Conservation (phyloP, 2,329 filamentous ascomycete species). For the Chaetomium globosum region DNA sequence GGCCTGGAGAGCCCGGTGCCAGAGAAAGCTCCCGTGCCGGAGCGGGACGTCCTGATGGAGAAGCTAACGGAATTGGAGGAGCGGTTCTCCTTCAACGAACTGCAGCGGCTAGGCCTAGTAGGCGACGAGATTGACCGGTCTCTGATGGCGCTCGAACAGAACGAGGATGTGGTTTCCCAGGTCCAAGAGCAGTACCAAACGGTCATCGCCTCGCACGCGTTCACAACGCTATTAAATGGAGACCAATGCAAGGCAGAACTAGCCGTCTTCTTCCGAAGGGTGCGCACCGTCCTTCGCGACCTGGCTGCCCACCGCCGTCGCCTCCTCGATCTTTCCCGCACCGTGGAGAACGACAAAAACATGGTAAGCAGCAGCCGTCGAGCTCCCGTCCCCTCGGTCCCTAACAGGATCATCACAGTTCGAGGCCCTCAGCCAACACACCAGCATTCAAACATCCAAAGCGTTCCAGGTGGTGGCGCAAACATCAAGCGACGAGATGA, state of each 20-base stretch:
- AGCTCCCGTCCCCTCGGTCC: not conserved
- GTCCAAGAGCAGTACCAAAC: slow-evolving; percentile 8
- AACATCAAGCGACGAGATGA: slow-evolving; percentile 10
- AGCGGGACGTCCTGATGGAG: not conserved
- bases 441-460: slow-evolving; percentile 13
- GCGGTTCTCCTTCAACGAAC: slow-evolving; percentile 6
- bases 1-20: not conserved
- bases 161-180: not conserved
- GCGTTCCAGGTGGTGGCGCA: slow-evolving; percentile 16
- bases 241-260: not conserved
- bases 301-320: slow-evolving; percentile 1
- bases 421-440: slow-evolving; percentile 13
- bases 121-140: slow-evolving; percentile 4
- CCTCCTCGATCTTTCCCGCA: not conserved
- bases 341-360: slow-evolving; percentile 3
- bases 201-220: slow-evolving; percentile 6
- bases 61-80: not conserved
- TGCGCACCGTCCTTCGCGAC: not conserved
- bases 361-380: not conserved
- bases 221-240: not conserved
- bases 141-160: slow-evolving; percentile 1
- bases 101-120: not conserved
- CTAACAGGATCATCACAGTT: not conserved
- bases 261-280: slow-evolving; percentile 9
- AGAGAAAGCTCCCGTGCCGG: not conserved